phyloP scores from a whole-genome alignment of 805 yeast genomes.

The Wickerhamomyces xylosicus region DNA sequence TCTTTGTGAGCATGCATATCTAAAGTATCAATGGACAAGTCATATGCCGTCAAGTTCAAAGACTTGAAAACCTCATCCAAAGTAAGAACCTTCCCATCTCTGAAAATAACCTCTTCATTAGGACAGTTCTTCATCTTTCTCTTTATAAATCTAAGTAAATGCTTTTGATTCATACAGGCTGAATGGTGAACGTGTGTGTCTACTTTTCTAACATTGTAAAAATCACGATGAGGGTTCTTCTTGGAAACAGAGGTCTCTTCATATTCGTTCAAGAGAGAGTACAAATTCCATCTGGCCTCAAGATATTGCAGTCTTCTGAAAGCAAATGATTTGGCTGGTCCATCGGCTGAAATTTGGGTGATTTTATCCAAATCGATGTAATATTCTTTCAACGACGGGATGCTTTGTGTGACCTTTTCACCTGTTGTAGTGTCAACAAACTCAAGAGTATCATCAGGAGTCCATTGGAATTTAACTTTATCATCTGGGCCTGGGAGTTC shows the following conservation, averaged over 20 bases:
- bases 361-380: slow-evolving; percentile 74
- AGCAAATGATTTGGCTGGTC: slow-evolving; percentile 95
- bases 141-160: slow-evolving; percentile 85
- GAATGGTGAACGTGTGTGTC: slow-evolving; percentile 99
- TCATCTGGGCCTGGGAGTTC: slow-evolving; percentile 39
- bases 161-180: slow-evolving; percentile 99
- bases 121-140: slow-evolving; percentile 83
- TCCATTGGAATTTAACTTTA: slow-evolving; percentile 31
- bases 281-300: slow-evolving; percentile 95
- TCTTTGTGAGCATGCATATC: slow-evolving; percentile 99
- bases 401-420: slow-evolving; percentile 34
- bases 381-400: slow-evolving; percentile 81
- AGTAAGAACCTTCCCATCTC: slow-evolving; percentile 86
- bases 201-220: slow-evolving; percentile 91
- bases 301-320: slow-evolving; percentile 86
- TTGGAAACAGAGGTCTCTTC: slow-evolving; percentile 88
- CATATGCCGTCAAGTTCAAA: slow-evolving; percentile 85
- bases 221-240: slow-evolving; percentile 93
- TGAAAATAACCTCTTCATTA: slow-evolving; percentile 81
- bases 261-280: slow-evolving; percentile 79
- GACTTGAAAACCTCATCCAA: slow-evolving; percentile 87
- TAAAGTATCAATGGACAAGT: slow-evolving; percentile 87
- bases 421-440: slow-evolving; percentile 31
- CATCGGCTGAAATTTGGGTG: slow-evolving; percentile 74
- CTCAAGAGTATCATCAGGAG: slow-evolving; percentile 63